Evolutionary conservation across 2,329 filamentous ascomycete genomes (phyloP).

Genomic region (Onygenales sp.): DNA sequence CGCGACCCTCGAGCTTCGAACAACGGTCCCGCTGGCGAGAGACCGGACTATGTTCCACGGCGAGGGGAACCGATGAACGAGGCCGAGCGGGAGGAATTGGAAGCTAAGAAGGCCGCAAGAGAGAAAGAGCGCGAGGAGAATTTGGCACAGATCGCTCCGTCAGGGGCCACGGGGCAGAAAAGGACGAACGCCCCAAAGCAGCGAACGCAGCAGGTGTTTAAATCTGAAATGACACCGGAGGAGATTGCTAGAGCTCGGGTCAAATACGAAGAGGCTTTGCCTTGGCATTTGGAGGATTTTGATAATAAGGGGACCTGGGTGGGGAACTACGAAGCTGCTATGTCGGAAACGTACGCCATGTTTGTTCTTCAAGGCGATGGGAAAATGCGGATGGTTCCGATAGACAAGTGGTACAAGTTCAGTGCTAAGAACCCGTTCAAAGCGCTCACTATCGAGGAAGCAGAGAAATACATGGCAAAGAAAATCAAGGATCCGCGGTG

Average conservation of each 20-base stretch:
- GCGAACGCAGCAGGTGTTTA: slow-evolving; percentile 77
- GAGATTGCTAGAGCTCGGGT: slow-evolving; percentile 56
- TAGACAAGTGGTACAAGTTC: slow-evolving; percentile 88
- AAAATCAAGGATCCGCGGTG: slow-evolving; percentile 69
- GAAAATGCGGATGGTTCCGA: slow-evolving; percentile 73
- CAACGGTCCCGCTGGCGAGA: slow-evolving; percentile 38
- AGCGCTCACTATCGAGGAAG: slow-evolving; percentile 70
- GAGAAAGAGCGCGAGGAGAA: slow-evolving; percentile 81
- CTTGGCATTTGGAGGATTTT: slow-evolving; percentile 95
- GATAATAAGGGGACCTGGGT: slow-evolving; percentile 94
- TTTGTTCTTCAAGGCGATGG: slow-evolving; percentile 62
- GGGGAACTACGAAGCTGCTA: slow-evolving; percentile 77
- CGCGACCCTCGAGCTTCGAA: slow-evolving; percentile 63
- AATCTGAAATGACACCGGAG: slow-evolving; percentile 66
- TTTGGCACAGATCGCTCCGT: slow-evolving; percentile 85
- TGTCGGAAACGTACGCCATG: slow-evolving; percentile 72
- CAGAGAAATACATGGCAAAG: slow-evolving; percentile 72
- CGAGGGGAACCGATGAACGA: slow-evolving; percentile 51
- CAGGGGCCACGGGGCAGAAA: slow-evolving; percentile 58
- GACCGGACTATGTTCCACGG: slow-evolving; percentile 45
- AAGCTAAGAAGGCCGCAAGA: slow-evolving; percentile 59
- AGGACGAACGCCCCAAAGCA: slow-evolving; percentile 59
- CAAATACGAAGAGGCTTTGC: slow-evolving; percentile 87
- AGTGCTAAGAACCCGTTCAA: slow-evolving; percentile 52
- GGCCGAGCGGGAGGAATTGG: slow-evolving; percentile 50